These are phyloP conservation scores for Drosera capensis DNA, from an alignment of 148 eudicot species.

Conservation along the genomic window DNA sequence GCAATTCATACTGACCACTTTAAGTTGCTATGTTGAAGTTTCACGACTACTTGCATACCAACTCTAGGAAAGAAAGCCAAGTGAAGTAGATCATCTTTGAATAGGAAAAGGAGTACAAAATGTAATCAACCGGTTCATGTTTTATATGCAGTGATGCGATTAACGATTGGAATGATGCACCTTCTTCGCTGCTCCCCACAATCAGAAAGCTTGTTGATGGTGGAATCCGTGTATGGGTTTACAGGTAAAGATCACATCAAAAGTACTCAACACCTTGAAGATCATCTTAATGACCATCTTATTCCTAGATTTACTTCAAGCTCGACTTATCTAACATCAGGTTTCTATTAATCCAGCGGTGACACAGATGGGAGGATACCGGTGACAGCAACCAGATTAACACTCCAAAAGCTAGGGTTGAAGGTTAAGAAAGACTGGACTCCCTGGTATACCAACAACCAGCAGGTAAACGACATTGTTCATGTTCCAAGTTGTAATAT, in stretches of 20 bases:
- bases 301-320: too few species aligned
- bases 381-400: conserved; percentile 58
- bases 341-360: conserved; percentile 27
- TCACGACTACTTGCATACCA: too few species aligned
- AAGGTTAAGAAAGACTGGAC: conserved; percentile 51
- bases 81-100: too few species aligned
- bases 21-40: too few species aligned
- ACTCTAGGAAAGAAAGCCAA: too few species aligned
- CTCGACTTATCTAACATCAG: background rate
- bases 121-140: background rate
- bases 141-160: conserved; percentile 26
- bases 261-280: background rate
- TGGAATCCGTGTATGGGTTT: conserved; percentile 66
- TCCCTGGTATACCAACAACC: conserved; percentile 53
- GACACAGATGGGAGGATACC: conserved; percentile 88
- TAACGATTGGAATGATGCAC: conserved; percentile 46
- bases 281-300: too few species aligned
- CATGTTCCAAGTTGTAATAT: background rate
- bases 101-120: too few species aligned
- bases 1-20: too few species aligned
- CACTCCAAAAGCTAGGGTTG: conserved; percentile 53
- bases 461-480: conserved; percentile 30
- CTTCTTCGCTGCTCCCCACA: conserved; percentile 51
- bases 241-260: conserved; percentile 21
- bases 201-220: conserved; percentile 37